Base-by-base conservation (phyloP, 768 basidiomycete genomes). In the Lentinus brumalis region DNA sequence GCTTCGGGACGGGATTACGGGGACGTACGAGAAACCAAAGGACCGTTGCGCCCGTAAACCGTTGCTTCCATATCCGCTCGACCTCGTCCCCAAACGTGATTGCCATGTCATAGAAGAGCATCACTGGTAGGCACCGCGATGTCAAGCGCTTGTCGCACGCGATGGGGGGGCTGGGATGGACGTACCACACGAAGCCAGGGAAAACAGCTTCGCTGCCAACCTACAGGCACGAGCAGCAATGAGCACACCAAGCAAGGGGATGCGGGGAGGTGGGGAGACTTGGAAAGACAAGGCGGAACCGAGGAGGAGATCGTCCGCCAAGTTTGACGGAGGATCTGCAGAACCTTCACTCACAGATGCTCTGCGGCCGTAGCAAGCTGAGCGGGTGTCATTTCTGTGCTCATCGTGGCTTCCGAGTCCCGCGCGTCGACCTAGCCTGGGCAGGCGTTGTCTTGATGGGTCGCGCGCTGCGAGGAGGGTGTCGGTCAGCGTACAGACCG, bases 41-140 rank as follows among this genome's bases (percentile, higher is more conserved):
- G 53, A 67, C 60, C n/a, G 66, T 67, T n/a, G 66, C 66, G 30
- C 66, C 66, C 8, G 66, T 67, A 46, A 67, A 67, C n/a, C 60
- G 62, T 46, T 67, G 66, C 57, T 64, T 67, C 66, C 66, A 67
- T 40, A 67, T 67, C 58, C 61, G 61, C 57, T 64, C 66, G 30
- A 67, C 63, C 52, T 67, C 66, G 49, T 64, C 63, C 39, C 63
- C 66, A 42, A 67, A 64, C 15, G 66, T 67, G 50, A 67, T 64
- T 11, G 53, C 57, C 16, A 67, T 67, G 60, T 67, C 66, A 44
- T 67, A 67, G 60, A 64, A 64, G 12, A 67, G 57, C 62, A 67
- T 64, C 16, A 67, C 66, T 67, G 21, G 47, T 21, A 35, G 18
- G 49, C 10, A 21, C 50, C 16, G 29, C n/a, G 14, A 32, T 45